These are phyloP conservation scores for Stephanodiscus minutulus DNA, from an alignment of 108 stramenopile genomes.

Conservation along the genomic window DNA sequence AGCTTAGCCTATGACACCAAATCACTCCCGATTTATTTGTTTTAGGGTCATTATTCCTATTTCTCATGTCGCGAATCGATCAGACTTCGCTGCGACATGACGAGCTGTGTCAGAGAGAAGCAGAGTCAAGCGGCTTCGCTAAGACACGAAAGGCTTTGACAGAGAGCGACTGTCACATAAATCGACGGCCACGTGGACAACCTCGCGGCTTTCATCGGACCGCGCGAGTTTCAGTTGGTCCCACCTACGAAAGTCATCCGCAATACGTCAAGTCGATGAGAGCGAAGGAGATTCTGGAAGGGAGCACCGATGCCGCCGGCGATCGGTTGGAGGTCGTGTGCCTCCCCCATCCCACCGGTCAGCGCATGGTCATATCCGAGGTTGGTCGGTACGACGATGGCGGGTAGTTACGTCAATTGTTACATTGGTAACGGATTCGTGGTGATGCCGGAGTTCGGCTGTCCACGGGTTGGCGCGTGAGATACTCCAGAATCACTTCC, in stretches of 20 bases:
- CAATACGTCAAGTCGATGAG: constrained; percentile 57
- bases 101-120: too few species aligned
- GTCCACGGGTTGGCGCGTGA: constrained; percentile 48
- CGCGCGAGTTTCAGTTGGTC: constrained; percentile 73
- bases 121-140: too few species aligned
- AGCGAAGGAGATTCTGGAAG: constrained; percentile 50
- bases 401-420: constrained; percentile 81
- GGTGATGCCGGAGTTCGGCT: constrained; percentile 67
- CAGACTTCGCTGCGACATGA: too few species aligned
- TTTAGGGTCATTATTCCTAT: too few species aligned
- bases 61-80: too few species aligned
- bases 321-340: not conserved
- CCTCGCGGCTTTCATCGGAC: constrained; percentile 64
- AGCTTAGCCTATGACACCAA: too few species aligned
- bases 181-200: constrained; percentile 85
- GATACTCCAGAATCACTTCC: constrained; percentile 55
- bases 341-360: not conserved
- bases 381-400: constrained; percentile 51
- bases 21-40: too few species aligned
- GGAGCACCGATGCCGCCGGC: constrained; percentile 54
- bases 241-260: constrained; percentile 50
- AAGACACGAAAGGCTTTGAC: too few species aligned
- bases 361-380: not conserved
- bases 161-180: too few species aligned
- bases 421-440: constrained; percentile 76